phyloP scores from a whole-genome alignment of 495 filamentous ascomycete species.

The Penicillium subrubescens region DNA sequence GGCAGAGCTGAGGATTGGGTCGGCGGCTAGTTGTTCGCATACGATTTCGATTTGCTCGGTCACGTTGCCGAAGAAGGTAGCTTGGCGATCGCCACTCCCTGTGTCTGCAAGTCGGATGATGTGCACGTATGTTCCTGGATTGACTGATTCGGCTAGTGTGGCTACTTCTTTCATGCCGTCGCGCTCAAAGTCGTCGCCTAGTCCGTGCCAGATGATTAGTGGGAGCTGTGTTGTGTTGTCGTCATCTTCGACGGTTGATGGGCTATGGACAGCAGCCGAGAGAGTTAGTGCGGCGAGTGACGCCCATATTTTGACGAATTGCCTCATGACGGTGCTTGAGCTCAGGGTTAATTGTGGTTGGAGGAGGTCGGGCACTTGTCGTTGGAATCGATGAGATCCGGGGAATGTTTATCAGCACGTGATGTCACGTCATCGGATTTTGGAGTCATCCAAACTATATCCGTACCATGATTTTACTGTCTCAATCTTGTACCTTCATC shows the following conservation, averaged over 20 bases:
- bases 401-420: conserved; percentile 22
- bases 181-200: conserved; percentile 68
- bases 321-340: conserved; percentile 14
- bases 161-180: conserved; percentile 72
- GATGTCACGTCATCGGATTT: conserved; percentile 7
- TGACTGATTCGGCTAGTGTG: conserved; percentile 64
- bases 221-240: conserved; percentile 62
- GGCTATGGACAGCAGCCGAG: conserved; percentile 19
- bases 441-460: neutral
- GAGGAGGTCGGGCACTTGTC: conserved; percentile 7
- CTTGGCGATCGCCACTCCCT: conserved; percentile 66
- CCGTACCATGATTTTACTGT: neutral
- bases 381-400: neutral
- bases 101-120: conserved; percentile 73
- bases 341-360: neutral
- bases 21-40: conserved; percentile 73
- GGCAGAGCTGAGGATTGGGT: conserved; percentile 79
- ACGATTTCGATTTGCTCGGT: conserved; percentile 76
- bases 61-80: conserved; percentile 90
- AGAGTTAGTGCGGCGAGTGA: conserved; percentile 18
- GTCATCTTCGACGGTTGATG: conserved; percentile 13
- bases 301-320: conserved; percentile 17
- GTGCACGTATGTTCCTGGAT: conserved; percentile 86
- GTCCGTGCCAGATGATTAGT: conserved; percentile 91
- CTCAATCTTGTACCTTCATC: neutral